phyloP scores from a whole-genome alignment of 1,284 basidiomycete genomes.

The Vanrija pseudolonga region DNA sequence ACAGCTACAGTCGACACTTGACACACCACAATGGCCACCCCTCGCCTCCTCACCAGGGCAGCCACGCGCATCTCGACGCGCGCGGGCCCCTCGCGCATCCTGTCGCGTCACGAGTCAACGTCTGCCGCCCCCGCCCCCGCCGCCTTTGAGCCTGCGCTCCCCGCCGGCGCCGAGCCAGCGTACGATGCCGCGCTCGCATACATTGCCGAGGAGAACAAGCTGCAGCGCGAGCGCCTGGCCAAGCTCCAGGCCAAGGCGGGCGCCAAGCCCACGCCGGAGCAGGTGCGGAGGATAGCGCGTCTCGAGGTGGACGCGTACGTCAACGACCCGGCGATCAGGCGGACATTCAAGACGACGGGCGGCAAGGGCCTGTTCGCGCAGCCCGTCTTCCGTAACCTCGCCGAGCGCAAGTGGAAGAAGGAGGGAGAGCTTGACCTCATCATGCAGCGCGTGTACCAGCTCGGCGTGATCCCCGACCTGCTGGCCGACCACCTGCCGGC shows the following conservation, averaged over 20 bases:
- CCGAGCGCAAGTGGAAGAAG: constrained; percentile 80
- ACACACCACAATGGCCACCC: constrained; percentile 12
- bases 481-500: constrained; percentile 68
- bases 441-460: constrained; percentile 87
- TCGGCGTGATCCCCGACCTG: constrained; percentile 85
- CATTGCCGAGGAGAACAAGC: constrained; percentile 18
- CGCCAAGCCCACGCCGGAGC: constrained; percentile 5
- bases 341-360: constrained; percentile 33
- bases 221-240: not conserved
- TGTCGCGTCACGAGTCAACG: constrained; percentile 15
- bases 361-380: constrained; percentile 49
- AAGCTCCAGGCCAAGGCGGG: constrained; percentile 3
- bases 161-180: constrained; percentile 36
- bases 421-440: constrained; percentile 77
- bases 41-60: constrained; percentile 15
- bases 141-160: constrained; percentile 38
- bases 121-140: constrained; percentile 18
- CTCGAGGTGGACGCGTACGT: constrained; percentile 40
- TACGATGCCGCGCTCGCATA: constrained; percentile 46
- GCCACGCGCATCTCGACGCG: constrained; percentile 7
- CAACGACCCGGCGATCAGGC: constrained; percentile 40
- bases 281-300: constrained; percentile 21
- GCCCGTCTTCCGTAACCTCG: constrained; percentile 70
- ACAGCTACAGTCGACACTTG: too few relatives aligned
- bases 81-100: constrained; percentile 14